These are phyloP conservation scores for Xylariomycetidae sp. DNA, from an alignment of 2,329 filamentous ascomycete species.

Conservation along the genomic window DNA sequence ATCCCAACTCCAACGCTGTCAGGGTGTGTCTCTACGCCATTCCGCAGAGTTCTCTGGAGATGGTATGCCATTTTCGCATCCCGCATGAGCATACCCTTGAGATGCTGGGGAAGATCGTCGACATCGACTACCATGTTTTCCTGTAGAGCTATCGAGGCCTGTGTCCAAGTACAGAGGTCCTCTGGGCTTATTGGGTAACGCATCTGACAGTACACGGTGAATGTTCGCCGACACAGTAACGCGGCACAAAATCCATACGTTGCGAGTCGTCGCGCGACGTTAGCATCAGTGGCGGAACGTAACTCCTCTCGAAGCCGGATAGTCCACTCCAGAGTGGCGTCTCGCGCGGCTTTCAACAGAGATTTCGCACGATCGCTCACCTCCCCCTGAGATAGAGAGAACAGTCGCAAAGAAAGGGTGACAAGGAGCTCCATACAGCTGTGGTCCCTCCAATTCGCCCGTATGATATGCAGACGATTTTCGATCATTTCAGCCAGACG, in stretches of 20 bases:
- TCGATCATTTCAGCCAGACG: conserved; percentile 44
- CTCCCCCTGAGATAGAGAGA: conserved; percentile 2
- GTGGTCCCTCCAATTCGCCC: conserved; percentile 54
- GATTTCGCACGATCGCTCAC: conserved; percentile 9
- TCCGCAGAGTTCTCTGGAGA: conserved; percentile 29
- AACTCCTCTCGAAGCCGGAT: conserved; percentile 39
- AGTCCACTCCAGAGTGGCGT: conserved; percentile 46
- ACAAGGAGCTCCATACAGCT: conserved; percentile 55
- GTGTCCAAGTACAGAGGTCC: conserved; percentile 17
- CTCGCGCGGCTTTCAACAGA: conserved; percentile 37
- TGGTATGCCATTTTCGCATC: conserved; percentile 41
- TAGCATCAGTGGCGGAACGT: conserved; percentile 29
- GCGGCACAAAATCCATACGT: conserved; percentile 50
- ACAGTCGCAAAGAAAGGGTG: conserved; percentile 30
- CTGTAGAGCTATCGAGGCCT: conserved; percentile 33
- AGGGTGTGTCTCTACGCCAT: conserved; percentile 25
- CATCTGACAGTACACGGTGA: conserved; percentile 5
- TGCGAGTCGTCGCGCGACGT: conserved; percentile 32
- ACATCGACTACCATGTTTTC: conserved; percentile 39
- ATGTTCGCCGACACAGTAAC: conserved; percentile 42
- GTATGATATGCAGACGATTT: conserved; percentile 37
- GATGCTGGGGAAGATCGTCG: conserved; percentile 22
- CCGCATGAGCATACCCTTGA: conserved; percentile 37
- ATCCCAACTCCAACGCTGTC: conserved; percentile 26
- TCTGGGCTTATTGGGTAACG: conserved; percentile 8